phyloP scores from a whole-genome alignment of 129 eudicot genomes.

The Chrysanthemum seticuspe region DNA sequence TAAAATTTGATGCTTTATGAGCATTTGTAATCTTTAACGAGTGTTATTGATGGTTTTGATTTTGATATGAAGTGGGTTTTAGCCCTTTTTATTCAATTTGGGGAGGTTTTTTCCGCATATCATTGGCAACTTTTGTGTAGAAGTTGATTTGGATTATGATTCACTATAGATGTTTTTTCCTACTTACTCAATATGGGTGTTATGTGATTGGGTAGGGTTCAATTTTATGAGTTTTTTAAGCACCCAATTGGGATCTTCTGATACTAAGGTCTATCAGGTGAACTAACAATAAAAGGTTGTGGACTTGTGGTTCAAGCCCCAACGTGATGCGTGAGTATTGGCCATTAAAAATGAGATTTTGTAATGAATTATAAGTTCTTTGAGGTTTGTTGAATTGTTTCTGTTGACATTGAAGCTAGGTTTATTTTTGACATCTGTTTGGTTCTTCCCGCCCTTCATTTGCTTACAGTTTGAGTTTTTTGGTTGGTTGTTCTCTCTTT shows the following conservation, averaged over 20 bases:
- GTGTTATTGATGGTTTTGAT: constrained; percentile 17
- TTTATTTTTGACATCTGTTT: too few relatives aligned
- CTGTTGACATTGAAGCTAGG: too few relatives aligned
- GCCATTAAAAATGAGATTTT: too few relatives aligned
- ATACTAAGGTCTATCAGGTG: neutral
- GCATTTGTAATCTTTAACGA: neutral
- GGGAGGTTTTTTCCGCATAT: neutral
- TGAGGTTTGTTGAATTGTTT: too few relatives aligned
- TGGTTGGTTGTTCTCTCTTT: neutral
- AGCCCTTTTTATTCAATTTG: neutral
- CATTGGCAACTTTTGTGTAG: constrained; percentile 21
- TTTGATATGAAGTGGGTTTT: neutral
- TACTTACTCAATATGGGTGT: neutral
- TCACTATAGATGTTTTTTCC: neutral
- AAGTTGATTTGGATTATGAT: constrained; percentile 22
- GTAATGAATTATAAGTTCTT: too few relatives aligned
- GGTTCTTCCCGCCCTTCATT: neutral
- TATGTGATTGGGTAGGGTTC: constrained; percentile 4
- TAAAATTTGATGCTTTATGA: neutral
- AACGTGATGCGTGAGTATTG: too few relatives aligned
- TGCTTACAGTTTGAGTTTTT: too few relatives aligned
- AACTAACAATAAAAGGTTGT: too few relatives aligned
- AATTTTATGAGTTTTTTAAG: neutral
- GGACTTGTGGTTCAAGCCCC: too few relatives aligned
- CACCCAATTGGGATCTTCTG: constrained; percentile 1